Evolutionary conservation across 2,329 filamentous ascomycete genomes (phyloP).

Genomic region (Metarhizium sp.): DNA sequence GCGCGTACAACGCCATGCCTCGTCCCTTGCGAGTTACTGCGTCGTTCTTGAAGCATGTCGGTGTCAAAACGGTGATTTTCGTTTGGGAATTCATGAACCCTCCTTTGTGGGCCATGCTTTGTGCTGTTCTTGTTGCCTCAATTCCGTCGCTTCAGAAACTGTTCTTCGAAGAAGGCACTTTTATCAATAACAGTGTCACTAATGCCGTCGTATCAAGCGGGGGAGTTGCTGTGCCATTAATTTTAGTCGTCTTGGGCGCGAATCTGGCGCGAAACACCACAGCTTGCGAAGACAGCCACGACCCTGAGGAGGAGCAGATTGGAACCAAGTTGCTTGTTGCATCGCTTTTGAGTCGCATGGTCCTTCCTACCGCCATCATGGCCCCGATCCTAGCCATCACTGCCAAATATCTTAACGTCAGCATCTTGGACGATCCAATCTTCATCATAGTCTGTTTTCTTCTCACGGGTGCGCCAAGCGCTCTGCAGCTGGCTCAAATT

Average conservation of each 20-base stretch:
- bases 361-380: constrained; percentile 87
- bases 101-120: constrained; percentile 92
- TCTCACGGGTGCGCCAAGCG: constrained; percentile 85
- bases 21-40: constrained; percentile 27
- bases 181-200: constrained; percentile 87
- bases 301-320: constrained; percentile 60
- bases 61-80: constrained; percentile 47
- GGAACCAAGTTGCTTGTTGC: constrained; percentile 75
- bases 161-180: constrained; percentile 84
- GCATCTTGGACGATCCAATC: constrained; percentile 93
- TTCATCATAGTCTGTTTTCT: constrained; percentile 98
- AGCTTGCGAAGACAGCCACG: constrained; percentile 51
- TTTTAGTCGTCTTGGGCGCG: constrained; percentile 88
- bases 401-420: constrained; percentile 85
- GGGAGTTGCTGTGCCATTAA: constrained; percentile 86
- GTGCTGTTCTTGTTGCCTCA: constrained; percentile 83
- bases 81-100: constrained; percentile 97
- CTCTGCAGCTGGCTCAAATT: constrained; percentile 91
- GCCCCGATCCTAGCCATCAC: constrained; percentile 76
- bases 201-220: constrained; percentile 78
- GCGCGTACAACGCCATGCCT: constrained; percentile 30
- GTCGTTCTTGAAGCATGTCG: constrained; percentile 20
- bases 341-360: constrained; percentile 79
- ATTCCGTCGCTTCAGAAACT: constrained; percentile 71
- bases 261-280: constrained; percentile 90